Conservation (phyloP, 208 protist genomes). For the Strigomonas galati region DNA sequence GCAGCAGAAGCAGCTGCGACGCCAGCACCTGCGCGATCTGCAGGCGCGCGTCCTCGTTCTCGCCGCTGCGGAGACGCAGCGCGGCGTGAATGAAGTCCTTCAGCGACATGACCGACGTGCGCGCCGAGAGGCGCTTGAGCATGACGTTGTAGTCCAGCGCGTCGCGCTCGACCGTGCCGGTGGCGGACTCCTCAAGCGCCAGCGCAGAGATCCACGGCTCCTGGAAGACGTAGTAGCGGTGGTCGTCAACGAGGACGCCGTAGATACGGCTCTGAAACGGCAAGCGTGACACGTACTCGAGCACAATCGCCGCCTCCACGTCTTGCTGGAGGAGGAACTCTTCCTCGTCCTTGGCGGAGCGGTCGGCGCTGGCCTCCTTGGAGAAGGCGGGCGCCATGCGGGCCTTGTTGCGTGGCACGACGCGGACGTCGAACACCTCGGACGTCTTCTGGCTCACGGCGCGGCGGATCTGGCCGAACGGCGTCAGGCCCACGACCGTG, state of each 20-base stretch:
- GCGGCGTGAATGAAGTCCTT: constrained; percentile 62
- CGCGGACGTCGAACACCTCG: constrained; percentile 79
- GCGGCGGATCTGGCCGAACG: constrained; percentile 70
- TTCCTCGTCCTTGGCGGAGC: constrained; percentile 36
- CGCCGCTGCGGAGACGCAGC: constrained; percentile 1
- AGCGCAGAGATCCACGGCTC: constrained; percentile 75
- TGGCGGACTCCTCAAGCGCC: constrained; percentile 45
- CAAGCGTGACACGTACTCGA: constrained; percentile 76
- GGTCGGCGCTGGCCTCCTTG: constrained; percentile 6
- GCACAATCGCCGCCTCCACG: constrained; percentile 70
- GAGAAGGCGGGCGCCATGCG: constrained; percentile 37
- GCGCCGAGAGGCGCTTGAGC: constrained; percentile 40
- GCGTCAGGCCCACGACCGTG: constrained; percentile 51
- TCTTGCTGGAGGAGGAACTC: constrained; percentile 49
- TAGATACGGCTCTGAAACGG: constrained; percentile 68
- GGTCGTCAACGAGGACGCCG: constrained; percentile 70
- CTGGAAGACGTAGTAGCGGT: constrained; percentile 80
- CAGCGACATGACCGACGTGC: constrained; percentile 56
- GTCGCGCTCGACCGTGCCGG: constrained; percentile 26
- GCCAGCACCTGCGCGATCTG: constrained; percentile 62
- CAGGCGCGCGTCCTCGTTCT: constrained; percentile 42
- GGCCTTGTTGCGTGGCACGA: constrained; percentile 59
- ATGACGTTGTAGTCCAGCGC: constrained; percentile 43
- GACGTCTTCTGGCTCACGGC: constrained; percentile 57
- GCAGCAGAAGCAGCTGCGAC: constrained; percentile 65